Evolutionary conservation across 2,329 filamentous ascomycete species (phyloP), one percentile per base, ranked within the genome.

Genomic region (Alternaria metachromatica): DNA sequence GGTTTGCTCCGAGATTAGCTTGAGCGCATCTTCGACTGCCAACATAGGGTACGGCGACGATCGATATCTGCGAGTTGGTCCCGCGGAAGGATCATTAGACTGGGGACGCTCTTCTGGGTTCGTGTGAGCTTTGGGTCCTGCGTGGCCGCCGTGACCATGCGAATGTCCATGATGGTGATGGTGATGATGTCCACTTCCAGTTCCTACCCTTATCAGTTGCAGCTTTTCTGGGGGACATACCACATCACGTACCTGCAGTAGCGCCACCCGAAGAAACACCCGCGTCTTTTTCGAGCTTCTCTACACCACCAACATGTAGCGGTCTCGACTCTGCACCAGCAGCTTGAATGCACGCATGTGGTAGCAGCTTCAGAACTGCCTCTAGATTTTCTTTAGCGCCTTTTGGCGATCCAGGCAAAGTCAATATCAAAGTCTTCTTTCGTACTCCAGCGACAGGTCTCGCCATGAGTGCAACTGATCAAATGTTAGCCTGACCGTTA

Each of bases 31-130:
- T 0, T 92, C 86, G 0, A 99, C 94, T 0, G 91, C 88, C 15
- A 97, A 83, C 93, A 98, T 97, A 0, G 94, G 92, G 75, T 96
- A 99, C 0, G 95, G 96, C 0, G 94, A 98, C 59, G 91, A 89
- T 48, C 96, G 87, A 77, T 96, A 89, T 60, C 96, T 88, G 55
- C 90, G 87, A 12, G 90, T 87, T 48, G 87, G 86, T 3, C 87
- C 87, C 55, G 86, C 85, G 62, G 79, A 82, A 5, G 87, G 86
- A 70, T 89, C 87, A 70, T 90, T 89, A 10, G 89, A 87, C 64
- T 85, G 80, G 21, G 79, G 80, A 8, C 85, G 84, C 3, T 90
- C 85, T 45, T 85, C 84, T 2, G 89, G 87, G 11, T 84, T 85
- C 2, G 92, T 96, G 74, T 96, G 94, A 33, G 93, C 87, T 64